Evolutionary conservation across 192 early-diverging fungal species (phyloP).

Genomic region (Coemansia sp.): DNA sequence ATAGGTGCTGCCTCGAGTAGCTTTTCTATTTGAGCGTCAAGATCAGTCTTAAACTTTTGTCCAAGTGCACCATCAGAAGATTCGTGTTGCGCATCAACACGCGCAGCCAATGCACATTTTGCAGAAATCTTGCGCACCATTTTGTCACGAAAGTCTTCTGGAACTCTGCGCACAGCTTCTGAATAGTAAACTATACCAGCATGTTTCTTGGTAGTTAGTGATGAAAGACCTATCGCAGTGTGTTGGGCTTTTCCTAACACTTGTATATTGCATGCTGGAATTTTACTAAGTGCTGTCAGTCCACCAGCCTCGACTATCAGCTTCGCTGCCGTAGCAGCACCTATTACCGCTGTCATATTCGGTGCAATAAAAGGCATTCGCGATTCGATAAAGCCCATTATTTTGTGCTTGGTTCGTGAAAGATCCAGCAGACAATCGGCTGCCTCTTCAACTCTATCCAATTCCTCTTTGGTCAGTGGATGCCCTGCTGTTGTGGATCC

Average conservation of each 20-base stretch:
- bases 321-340: slow-evolving; percentile 83
- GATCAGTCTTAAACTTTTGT: slow-evolving; percentile 66
- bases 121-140: slow-evolving; percentile 77
- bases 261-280: slow-evolving; percentile 88
- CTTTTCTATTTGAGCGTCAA: slow-evolving; percentile 86
- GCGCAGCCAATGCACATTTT: slow-evolving; percentile 80
- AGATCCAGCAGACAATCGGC: slow-evolving; percentile 72
- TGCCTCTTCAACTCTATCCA: slow-evolving; percentile 68
- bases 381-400: slow-evolving; percentile 88
- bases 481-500: slow-evolving; percentile 81
- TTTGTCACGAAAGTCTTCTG: slow-evolving; percentile 76
- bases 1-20: slow-evolving; percentile 80
- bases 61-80: slow-evolving; percentile 75
- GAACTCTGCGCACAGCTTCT: slow-evolving; percentile 66
- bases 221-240: slow-evolving; percentile 21
- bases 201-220: slow-evolving; percentile 65
- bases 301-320: slow-evolving; percentile 90
- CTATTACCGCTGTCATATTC: slow-evolving; percentile 85
- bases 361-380: slow-evolving; percentile 92
- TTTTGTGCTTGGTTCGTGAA: slow-evolving; percentile 60
- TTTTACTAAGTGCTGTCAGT: slow-evolving; percentile 77
- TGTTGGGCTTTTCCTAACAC: slow-evolving; percentile 57
- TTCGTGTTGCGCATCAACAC: slow-evolving; percentile 77
- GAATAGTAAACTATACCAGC: slow-evolving; percentile 79
- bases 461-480: slow-evolving; percentile 60